These are phyloP conservation scores for Scenedesmus sp. DNA, from an alignment of 163 green algal genomes.

Conservation along the genomic window DNA sequence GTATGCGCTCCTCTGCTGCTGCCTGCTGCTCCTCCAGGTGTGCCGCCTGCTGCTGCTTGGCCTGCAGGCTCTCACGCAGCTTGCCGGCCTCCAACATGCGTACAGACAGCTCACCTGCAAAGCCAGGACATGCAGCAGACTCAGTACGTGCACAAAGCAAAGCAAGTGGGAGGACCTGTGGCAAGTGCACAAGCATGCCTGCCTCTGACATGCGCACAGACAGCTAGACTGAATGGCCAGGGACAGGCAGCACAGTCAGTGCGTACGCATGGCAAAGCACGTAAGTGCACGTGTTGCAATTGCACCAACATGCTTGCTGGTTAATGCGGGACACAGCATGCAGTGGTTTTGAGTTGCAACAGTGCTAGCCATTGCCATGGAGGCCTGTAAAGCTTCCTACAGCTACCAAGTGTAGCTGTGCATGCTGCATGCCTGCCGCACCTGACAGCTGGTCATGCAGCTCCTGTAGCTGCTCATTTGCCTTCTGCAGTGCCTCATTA, in stretches of 20 bases:
- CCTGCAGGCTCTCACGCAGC: background rate
- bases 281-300: no score
- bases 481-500: background rate
- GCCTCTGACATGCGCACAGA: no score
- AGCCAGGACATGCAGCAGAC: no score
- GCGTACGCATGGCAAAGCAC: background rate
- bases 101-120: background rate
- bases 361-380: background rate
- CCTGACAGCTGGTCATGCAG: background rate
- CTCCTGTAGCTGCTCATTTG: constrained; percentile 13
- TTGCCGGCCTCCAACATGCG: background rate
- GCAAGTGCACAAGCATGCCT: background rate
- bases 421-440: background rate
- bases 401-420: no score
- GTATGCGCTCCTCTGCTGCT: background rate
- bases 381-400: no score
- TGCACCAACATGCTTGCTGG: no score
- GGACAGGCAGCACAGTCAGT: no score
- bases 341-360: no score
- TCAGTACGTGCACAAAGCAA: no score
- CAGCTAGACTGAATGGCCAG: no score
- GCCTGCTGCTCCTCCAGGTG: no score
- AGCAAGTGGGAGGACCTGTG: background rate
- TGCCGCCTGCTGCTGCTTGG: background rate
- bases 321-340: no score